These are phyloP conservation scores for Mrakia blollopis DNA, from an alignment of 768 basidiomycete species.

Conservation along the genomic window DNA sequence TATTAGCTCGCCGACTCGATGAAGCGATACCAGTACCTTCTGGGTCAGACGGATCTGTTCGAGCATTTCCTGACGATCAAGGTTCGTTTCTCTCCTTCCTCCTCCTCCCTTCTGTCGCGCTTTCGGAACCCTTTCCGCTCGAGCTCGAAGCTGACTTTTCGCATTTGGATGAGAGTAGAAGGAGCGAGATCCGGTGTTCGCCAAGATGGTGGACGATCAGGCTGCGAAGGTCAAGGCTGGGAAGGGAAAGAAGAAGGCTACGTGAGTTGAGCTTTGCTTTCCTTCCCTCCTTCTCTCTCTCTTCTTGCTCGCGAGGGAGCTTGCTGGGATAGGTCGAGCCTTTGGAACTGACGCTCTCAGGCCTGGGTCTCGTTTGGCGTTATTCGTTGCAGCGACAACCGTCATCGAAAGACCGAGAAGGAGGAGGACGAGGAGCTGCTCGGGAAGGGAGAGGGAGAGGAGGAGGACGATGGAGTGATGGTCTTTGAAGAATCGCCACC, in stretches of 20 bases:
- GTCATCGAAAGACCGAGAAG: conserved; percentile 93
- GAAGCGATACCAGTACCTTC: conserved; percentile 93
- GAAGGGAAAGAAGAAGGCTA: conserved; percentile 76
- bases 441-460: conserved; percentile 69
- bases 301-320: no score
- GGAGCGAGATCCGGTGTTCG: conserved; percentile 88
- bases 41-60: conserved; percentile 96
- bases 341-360: no score
- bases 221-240: conserved; percentile 50
- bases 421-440: conserved; percentile 96
- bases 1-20: conserved; percentile 80
- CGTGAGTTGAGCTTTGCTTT: conserved; percentile 53
- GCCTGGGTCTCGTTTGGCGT: no score
- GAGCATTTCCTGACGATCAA: conserved; percentile 98
- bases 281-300: neutral
- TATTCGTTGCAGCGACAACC: conserved; percentile 74
- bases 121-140: neutral
- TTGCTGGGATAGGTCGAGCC: no score
- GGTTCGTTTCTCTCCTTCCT: conserved; percentile 48
- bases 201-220: conserved; percentile 76
- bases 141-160: neutral
- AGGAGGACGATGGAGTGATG: conserved; percentile 71
- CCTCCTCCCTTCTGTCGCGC: neutral
- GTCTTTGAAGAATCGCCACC: conserved; percentile 92
- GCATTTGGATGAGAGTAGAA: conserved; percentile 49